Percentiles rank a stretch among this genome's conserved stretches.
phyloP scores from a whole-genome alignment of 495 filamentous ascomycete genomes.

The Darksidea phi region DNA sequence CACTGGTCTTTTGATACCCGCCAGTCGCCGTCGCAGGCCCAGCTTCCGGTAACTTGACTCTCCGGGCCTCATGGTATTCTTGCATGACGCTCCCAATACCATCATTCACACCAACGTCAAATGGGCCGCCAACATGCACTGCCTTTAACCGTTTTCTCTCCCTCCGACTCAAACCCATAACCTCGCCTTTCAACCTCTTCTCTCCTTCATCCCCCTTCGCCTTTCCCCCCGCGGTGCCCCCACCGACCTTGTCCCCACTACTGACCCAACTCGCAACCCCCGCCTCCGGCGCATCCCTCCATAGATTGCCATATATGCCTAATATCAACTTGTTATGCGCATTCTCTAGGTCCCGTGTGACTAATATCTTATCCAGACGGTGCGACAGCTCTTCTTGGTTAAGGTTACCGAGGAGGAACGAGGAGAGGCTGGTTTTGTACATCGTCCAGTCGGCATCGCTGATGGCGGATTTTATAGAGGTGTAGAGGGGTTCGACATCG shows the following conservation, averaged over 20 bases:
- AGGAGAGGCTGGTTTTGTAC: slow-evolving; percentile 80
- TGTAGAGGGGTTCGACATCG: slow-evolving; percentile 87
- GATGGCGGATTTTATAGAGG: slow-evolving; percentile 75
- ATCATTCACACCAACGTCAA: slow-evolving; percentile 31
- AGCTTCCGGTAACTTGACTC: slow-evolving; percentile 65
- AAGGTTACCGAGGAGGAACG: slow-evolving; percentile 78
- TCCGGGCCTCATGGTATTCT: slow-evolving; percentile 65
- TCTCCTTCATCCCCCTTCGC: slow-evolving; percentile 76
- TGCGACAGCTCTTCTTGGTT: slow-evolving; percentile 81
- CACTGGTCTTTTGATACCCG: slow-evolving; percentile 85
- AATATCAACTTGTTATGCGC: slow-evolving; percentile 88
- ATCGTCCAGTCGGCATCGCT: slow-evolving; percentile 74
- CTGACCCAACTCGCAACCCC: slow-evolving; percentile 94
- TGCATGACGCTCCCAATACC: slow-evolving; percentile 19
- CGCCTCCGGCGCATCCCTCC: slow-evolving; percentile 83
- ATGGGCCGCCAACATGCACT: slow-evolving; percentile 50
- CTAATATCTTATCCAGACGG: slow-evolving; percentile 67
- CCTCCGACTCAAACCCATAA: slow-evolving; percentile 85
- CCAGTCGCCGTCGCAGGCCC: slow-evolving; percentile 75
- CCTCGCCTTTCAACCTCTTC: slow-evolving; percentile 83
- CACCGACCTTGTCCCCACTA: slow-evolving; percentile 86
- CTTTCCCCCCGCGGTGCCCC: slow-evolving; percentile 69
- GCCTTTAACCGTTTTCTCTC: slow-evolving; percentile 87
- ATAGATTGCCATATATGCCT: slow-evolving; percentile 82
- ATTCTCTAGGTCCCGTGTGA: slow-evolving; percentile 48